Percentiles rank a stretch among this genome's conserved stretches.
Evolutionary conservation across 495 filamentous ascomycete genomes (phyloP).

Genomic region (Margaritispora aquatica): DNA sequence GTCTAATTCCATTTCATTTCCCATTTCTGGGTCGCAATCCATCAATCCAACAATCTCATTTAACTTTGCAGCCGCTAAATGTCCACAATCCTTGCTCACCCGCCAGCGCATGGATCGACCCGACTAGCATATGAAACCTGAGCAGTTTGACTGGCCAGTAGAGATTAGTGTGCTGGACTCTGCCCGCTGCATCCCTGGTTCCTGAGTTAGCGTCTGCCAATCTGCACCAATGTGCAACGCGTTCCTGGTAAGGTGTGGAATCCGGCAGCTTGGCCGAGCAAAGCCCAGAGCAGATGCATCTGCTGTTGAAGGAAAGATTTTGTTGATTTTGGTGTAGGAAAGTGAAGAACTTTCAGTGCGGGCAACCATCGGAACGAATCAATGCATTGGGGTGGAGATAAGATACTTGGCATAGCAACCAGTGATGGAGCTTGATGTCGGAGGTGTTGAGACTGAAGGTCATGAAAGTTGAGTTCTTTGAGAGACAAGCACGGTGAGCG

Average conservation of each 20-base stretch:
- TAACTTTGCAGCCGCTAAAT: neutral
- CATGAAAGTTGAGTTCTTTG: too few species aligned
- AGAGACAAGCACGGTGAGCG: neutral
- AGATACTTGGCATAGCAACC: neutral
- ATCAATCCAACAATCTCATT: neutral
- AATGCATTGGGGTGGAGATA: neutral
- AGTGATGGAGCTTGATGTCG: too few species aligned
- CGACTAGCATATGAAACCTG: neutral
- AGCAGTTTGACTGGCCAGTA: neutral
- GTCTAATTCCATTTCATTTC: neutral
- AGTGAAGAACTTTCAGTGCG: neutral
- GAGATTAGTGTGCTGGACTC: neutral
- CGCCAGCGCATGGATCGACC: neutral
- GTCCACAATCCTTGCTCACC: neutral
- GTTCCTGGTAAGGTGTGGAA: neutral
- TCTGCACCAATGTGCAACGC: neutral
- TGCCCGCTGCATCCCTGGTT: neutral
- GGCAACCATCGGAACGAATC: neutral
- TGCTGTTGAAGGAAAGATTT: too few species aligned
- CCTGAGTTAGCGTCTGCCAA: conserved; percentile 1
- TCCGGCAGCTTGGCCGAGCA: neutral
- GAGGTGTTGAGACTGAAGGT: too few species aligned
- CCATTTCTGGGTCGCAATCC: neutral
- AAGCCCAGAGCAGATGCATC: too few species aligned
- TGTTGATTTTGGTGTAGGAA: neutral